Base-by-base conservation (phyloP, 768 basidiomycete species). In the Kwoniella sp. region DNA sequence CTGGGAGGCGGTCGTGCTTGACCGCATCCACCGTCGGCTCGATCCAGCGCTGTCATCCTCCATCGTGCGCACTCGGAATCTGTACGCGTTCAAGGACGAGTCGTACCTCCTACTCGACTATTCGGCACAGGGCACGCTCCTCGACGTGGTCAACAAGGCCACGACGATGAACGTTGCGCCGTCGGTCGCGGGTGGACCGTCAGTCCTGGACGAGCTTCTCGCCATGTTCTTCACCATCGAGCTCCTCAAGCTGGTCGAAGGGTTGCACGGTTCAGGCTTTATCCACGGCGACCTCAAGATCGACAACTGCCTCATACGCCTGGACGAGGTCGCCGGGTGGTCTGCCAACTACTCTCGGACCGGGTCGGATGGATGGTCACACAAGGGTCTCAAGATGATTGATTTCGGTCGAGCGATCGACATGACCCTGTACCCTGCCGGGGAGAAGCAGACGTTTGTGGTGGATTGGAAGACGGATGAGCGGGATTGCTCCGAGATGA, bases 201-300 rank as follows among this genome's bases (percentile, higher is more conserved):
- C 63, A 5, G 77, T 75, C 10, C 77, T 99, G 46, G 93, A 98
- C 65, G 95, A 99, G 70, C 80, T 93, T 3, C 80, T 98, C 46
- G 90, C 89, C 37, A 81, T 93, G 70, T 99, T 98, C 80, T 99
- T 98, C 80, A 80, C 87, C 22, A 80, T 93, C 65, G 95, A 98
- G 73, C 81, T 98, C 5, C 75, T 96, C 32, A 84, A 84, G 23
- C 75, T 87, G 9, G 75, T 96, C 36, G 90, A 92, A 67, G 84
- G 80, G 15, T 81, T 96, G 71, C 95, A 98, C 71, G 50, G 68
- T 14, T 77, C 80, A 0, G 88, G 89, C 10, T 88, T 98, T 77
- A 88, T 99, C 62, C 95, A 99, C 66, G 93, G 95, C 27, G 95
- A 99, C 76, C 80, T 99, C 58, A 99, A 99, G 78, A 95, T 98